Evolutionary conservation across 352 stramenopile species (phyloP).

Genomic region (Blastocystis sp.): DNA sequence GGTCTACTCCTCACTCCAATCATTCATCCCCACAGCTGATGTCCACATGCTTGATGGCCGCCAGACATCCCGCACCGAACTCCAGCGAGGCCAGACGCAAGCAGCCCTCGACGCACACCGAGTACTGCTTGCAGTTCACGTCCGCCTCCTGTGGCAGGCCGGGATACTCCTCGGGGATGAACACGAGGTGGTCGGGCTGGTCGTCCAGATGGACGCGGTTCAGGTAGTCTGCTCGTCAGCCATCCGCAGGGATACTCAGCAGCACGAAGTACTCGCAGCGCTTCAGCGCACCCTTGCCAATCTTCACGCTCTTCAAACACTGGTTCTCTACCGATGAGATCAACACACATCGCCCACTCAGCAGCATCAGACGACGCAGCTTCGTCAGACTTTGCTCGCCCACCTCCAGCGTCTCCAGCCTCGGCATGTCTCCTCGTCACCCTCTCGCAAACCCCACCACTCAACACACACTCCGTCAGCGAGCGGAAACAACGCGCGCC

Average conservation of each 20-base stretch:
- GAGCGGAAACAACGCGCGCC: neutral
- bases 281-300: neutral
- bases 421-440: neutral
- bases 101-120: constrained; percentile 31
- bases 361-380: constrained; percentile 29
- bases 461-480: neutral
- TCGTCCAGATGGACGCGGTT: constrained; percentile 47
- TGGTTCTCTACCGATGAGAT: neutral
- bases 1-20: neutral
- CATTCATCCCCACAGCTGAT: neutral
- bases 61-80: neutral
- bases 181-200: neutral
- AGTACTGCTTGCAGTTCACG: constrained; percentile 11
- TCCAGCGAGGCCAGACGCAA: neutral
- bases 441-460: neutral
- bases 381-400: neutral
- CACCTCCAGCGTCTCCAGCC: neutral
- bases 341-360: neutral
- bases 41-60: neutral
- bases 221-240: constrained; percentile 3
- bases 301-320: neutral
- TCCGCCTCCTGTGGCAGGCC: constrained; percentile 41
- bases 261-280: constrained; percentile 53
- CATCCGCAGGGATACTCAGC: neutral
- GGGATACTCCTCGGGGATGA: constrained; percentile 51